These are phyloP conservation scores for Sarocladium strictum DNA, from an alignment of 2,329 filamentous ascomycete species.

Conservation along the genomic window DNA sequence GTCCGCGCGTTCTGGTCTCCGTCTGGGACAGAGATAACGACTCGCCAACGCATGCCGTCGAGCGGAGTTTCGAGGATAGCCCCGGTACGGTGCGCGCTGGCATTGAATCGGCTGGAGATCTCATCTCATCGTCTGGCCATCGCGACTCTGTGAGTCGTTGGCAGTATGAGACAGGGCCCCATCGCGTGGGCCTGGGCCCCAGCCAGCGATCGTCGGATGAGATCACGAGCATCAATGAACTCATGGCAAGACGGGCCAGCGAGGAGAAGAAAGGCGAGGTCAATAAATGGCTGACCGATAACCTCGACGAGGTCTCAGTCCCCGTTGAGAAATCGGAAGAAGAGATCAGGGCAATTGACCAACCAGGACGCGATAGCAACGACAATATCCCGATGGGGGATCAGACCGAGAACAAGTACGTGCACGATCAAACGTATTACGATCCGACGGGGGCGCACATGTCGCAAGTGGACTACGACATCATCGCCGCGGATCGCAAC, in stretches of 20 bases:
- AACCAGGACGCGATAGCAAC: conserved; percentile 24
- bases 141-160: conserved; percentile 37
- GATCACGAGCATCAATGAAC: conserved; percentile 43
- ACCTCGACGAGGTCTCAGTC: conserved; percentile 21
- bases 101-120: conserved; percentile 33
- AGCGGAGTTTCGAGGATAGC: conserved; percentile 33
- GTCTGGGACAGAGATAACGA: conserved; percentile 42
- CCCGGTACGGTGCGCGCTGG: conserved; percentile 26
- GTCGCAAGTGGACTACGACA: conserved; percentile 40
- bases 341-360: conserved; percentile 18
- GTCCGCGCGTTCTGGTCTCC: conserved; percentile 51
- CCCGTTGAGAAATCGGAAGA: conserved; percentile 18
- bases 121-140: conserved; percentile 22
- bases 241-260: conserved; percentile 32
- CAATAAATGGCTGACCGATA: conserved; percentile 41
- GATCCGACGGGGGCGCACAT: conserved; percentile 32
- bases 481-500: conserved; percentile 40
- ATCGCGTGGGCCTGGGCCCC: conserved; percentile 35
- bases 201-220: conserved; percentile 36
- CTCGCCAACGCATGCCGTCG: conserved; percentile 29
- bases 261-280: conserved; percentile 45
- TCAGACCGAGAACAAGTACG: conserved; percentile 43
- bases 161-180: conserved; percentile 24
- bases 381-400: conserved; percentile 39
- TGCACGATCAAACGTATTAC: conserved; percentile 46